These are phyloP conservation scores for Aspergillus nanangensis DNA, from an alignment of 495 filamentous ascomycete genomes.

Conservation along the genomic window DNA sequence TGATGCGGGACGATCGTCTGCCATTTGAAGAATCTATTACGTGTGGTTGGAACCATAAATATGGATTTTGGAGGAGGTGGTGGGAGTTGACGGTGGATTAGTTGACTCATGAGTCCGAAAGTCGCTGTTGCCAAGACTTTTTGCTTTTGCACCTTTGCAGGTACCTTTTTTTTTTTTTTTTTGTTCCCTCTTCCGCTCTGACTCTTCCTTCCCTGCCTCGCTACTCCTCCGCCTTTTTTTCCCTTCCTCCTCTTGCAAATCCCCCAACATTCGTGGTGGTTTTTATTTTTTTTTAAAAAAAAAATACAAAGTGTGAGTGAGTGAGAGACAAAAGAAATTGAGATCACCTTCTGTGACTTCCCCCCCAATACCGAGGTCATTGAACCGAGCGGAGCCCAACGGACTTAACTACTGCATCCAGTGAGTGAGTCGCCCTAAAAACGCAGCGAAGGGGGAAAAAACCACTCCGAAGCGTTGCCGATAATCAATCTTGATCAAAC, in stretches of 20 bases:
- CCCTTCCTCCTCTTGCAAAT: neutral
- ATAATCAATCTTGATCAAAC: conserved; percentile 18
- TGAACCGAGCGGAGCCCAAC: neutral
- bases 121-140: neutral
- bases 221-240: neutral
- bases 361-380: neutral
- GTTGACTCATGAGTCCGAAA: no score
- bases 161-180: neutral
- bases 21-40: conserved; percentile 12
- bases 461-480: conserved; percentile 21
- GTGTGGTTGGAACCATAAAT: no score
- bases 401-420: neutral
- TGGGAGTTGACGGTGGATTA: no score
- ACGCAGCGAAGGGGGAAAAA: no score
- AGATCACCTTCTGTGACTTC: no score
- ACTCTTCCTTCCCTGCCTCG: neutral
- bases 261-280: neutral
- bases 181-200: conserved; percentile 3
- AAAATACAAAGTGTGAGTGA: no score
- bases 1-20: conserved; percentile 2
- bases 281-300: neutral
- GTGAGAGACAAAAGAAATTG: neutral
- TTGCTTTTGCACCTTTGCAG: neutral
- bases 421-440: neutral
- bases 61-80: no score